phyloP scores from a whole-genome alignment of 2,329 filamentous ascomycete genomes.

The Fusarium pseudocircinatum region DNA sequence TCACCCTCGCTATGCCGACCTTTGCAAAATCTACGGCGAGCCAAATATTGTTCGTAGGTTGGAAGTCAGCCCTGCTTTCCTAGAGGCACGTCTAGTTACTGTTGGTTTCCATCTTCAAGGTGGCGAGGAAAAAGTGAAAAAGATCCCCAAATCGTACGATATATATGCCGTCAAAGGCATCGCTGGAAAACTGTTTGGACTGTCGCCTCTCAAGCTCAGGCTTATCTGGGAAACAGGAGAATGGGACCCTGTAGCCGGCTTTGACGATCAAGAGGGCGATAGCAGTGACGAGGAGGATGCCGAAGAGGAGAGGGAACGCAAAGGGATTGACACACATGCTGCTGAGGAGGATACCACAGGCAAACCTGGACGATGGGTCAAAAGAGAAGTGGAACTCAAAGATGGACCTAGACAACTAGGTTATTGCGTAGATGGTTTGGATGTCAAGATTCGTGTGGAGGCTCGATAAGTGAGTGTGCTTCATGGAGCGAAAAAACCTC shows the following conservation, averaged over 20 bases:
- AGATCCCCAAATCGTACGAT: constrained; percentile 80
- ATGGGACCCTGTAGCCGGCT: constrained; percentile 79
- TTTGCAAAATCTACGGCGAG: constrained; percentile 81
- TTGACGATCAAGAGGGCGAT: constrained; percentile 66
- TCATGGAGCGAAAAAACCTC: not conserved
- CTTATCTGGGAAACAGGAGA: constrained; percentile 92
- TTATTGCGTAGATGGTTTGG: constrained; percentile 80
- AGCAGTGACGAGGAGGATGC: constrained; percentile 64
- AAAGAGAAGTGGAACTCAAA: constrained; percentile 80
- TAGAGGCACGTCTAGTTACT: constrained; percentile 79
- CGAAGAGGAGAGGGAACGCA: constrained; percentile 45
- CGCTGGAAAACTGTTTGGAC: constrained; percentile 74
- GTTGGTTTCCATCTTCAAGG: constrained; percentile 61
- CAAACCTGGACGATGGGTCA: constrained; percentile 70
- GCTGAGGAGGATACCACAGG: constrained; percentile 34
- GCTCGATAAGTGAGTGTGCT: constrained; percentile 38
- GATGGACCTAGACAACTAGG: constrained; percentile 85
- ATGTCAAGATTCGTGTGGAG: constrained; percentile 78
- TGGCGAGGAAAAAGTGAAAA: constrained; percentile 47
- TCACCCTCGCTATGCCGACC: constrained; percentile 77
- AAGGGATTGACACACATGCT: constrained; percentile 36
- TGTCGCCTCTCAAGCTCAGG: constrained; percentile 70
- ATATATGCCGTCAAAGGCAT: constrained; percentile 85
- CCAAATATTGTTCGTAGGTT: constrained; percentile 69
- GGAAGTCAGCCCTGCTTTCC: constrained; percentile 77